Evolutionary conservation across 257 asterid genomes (phyloP).

Genomic region (Solanum peruvianum): DNA sequence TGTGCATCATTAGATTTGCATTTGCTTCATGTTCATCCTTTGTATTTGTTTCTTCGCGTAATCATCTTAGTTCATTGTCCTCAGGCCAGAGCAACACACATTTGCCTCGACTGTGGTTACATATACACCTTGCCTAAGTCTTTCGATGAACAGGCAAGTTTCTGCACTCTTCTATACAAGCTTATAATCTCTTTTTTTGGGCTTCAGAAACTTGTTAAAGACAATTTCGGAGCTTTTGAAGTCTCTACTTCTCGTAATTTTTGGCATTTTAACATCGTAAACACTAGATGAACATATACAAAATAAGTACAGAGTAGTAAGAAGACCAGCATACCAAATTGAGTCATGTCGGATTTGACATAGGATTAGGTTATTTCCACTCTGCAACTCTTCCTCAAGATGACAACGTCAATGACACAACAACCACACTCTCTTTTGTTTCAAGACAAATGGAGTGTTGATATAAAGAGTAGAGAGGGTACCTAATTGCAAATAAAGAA

Average conservation of each 20-base stretch:
- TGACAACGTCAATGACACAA: background rate
- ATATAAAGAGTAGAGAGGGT: background rate
- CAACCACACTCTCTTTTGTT: background rate
- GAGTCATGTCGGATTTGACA: background rate
- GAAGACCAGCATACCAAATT: background rate
- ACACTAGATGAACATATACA: background rate
- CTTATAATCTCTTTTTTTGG: background rate
- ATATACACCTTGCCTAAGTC: slow-evolving; percentile 71
- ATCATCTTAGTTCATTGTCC: background rate
- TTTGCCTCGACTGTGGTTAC: slow-evolving; percentile 96
- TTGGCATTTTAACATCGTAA: background rate
- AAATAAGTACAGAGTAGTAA: background rate
- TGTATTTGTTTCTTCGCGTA: background rate
- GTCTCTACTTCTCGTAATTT: background rate
- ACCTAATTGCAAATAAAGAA: background rate
- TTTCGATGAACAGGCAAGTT: slow-evolving; percentile 81
- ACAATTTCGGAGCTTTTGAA: background rate
- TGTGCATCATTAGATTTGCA: background rate
- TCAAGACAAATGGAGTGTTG: background rate
- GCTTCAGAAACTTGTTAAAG: background rate
- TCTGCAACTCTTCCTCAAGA: background rate
- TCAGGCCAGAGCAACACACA: slow-evolving; percentile 91
- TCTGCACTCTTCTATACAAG: background rate
- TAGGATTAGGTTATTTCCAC: background rate
- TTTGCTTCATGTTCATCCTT: background rate